These are phyloP conservation scores for Boletus speciosus DNA, from an alignment of 768 basidiomycete genomes.

Conservation along the genomic window DNA sequence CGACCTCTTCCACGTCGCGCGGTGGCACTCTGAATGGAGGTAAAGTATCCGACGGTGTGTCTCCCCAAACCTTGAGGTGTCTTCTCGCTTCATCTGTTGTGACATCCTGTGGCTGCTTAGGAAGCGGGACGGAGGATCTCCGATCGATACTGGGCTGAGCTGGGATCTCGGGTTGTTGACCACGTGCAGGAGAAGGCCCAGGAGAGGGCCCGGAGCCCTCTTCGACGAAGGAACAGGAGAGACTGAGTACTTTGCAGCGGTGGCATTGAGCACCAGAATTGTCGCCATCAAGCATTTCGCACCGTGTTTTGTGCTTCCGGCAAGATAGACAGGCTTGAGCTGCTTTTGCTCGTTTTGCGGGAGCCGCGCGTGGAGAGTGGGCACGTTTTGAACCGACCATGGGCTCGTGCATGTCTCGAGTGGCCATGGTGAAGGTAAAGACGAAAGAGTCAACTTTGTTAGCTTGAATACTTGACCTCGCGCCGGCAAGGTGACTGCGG, in stretches of 20 bases:
- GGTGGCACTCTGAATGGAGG: conserved; percentile 19
- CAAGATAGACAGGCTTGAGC: conserved; percentile 45
- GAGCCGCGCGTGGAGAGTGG: conserved; percentile 27
- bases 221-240: conserved; percentile 48
- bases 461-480: conserved; percentile 7
- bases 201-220: conserved; percentile 21
- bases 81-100: conserved; percentile 23
- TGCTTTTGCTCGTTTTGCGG: conserved; percentile 41
- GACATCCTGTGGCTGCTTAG: conserved; percentile 20
- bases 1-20: conserved; percentile 26
- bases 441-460: not conserved
- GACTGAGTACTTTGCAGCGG: conserved; percentile 46
- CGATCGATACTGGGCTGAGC: conserved; percentile 21
- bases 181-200: conserved; percentile 14
- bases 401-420: conserved; percentile 20
- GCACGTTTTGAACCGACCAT: conserved; percentile 28
- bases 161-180: conserved; percentile 19
- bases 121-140: conserved; percentile 20
- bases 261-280: conserved; percentile 40
- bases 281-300: conserved; percentile 46
- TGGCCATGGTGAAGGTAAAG: conserved; percentile 14
- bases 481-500: conserved; percentile 9
- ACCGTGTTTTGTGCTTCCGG: conserved; percentile 47
- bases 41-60: conserved; percentile 8
- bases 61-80: conserved; percentile 21